Evolutionary conservation across 78 protist genomes (phyloP), one percentile per base, ranked within the genome.

Genomic region (Diacronema lutheri): DNA sequence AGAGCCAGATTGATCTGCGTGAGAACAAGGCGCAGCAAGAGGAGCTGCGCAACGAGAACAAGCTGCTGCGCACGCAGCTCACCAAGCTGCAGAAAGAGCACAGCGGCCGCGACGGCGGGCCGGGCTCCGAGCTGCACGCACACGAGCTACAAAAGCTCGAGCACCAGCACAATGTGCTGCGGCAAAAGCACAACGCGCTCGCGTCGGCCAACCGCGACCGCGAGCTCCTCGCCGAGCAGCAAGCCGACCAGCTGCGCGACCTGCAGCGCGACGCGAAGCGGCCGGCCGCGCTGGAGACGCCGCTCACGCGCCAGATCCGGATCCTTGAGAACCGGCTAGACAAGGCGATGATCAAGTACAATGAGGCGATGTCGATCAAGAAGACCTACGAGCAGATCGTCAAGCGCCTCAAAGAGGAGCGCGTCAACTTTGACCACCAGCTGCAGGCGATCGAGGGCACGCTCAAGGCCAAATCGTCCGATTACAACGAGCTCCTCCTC

Each of bases 311-410:
- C 21, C 62, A 92, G 81, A 92, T 92, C 35, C 83, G 83, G 31
- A 78, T 44, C 31, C 66, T 78, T 56, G 83, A 78, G 66, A 78
- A 46, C 84, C 66, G 84, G 38, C 80, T 80, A 10, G 80, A 88
- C 46, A 29, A 89, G 37, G 90, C 90, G 23, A 81, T 92, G 40
- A 68, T 86, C 55, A 89, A 86, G 84, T 95, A 79, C 89, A 95
- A 95, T 80, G 89, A 87, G 56, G 93, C 91, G 12, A 88, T 80
- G 74, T 16, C 90, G 83, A 91, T 93, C 38, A 66, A 86, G 12
- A 86, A 89, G 76, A 93, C 96, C 20, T 93, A 93, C 88, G 89
- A 91, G 71, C 90, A 89, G 89, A 93, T 93, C 46, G 83, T 86
- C 41, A 78, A 90, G 77, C 73, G 93, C 23, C 92, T 93, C 29